These are phyloP conservation scores for Dendrostoma leiphaemia DNA, from an alignment of 2,329 filamentous ascomycete species.

Conservation along the genomic window DNA sequence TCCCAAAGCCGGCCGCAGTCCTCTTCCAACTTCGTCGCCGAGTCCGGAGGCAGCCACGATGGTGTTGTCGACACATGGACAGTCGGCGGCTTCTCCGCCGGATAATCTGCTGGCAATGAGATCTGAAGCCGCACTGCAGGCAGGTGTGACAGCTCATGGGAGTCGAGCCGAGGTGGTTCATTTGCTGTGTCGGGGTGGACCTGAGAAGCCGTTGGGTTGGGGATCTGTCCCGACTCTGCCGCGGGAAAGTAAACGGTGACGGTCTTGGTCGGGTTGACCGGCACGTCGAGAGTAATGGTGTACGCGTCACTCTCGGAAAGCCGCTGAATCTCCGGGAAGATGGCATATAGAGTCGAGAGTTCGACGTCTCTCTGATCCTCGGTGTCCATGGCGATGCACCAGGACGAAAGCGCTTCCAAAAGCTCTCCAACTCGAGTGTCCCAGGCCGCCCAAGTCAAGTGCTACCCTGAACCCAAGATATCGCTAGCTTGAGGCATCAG, in stretches of 20 bases:
- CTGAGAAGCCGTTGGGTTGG: constrained; percentile 19
- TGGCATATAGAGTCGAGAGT: constrained; percentile 59
- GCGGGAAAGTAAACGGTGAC: constrained; percentile 59
- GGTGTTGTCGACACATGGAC: constrained; percentile 53
- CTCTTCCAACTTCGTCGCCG: constrained; percentile 47
- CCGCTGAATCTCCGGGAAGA: constrained; percentile 63
- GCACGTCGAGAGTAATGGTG: constrained; percentile 55
- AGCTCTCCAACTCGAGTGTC: too few relatives aligned
- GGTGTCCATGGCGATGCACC: constrained; percentile 21
- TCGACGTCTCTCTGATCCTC: constrained; percentile 57
- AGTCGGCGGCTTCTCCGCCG: constrained; percentile 47
- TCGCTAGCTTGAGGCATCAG: neutral
- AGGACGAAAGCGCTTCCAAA: too few relatives aligned
- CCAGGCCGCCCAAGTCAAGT: too few relatives aligned
- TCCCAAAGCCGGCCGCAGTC: constrained; percentile 59
- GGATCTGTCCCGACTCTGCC: constrained; percentile 31
- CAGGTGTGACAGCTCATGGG: constrained; percentile 53
- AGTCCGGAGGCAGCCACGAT: constrained; percentile 52
- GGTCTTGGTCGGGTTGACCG: constrained; percentile 52
- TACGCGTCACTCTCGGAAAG: constrained; percentile 41
- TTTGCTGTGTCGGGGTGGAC: constrained; percentile 15
- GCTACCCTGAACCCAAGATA: too few relatives aligned
- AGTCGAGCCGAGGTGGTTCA: constrained; percentile 33
- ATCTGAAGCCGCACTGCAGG: constrained; percentile 56
- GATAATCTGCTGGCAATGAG: constrained; percentile 57